Percentiles rank a stretch among this genome's conserved stretches.
These are phyloP conservation scores for Nicotiana sylvestris DNA, from an alignment of 257 asterid genomes.

Conservation along the genomic window DNA sequence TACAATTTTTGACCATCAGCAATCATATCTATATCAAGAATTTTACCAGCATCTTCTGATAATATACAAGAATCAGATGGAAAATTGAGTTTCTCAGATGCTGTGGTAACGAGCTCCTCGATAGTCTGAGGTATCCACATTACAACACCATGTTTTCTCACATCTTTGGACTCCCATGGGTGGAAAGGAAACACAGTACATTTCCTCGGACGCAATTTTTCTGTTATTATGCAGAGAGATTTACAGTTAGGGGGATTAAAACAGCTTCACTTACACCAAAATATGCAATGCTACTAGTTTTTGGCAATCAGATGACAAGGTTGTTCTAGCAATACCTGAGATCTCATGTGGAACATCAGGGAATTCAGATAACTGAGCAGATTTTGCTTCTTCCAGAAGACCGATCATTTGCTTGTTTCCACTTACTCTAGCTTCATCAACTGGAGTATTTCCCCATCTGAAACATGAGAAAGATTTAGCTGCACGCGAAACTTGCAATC, in stretches of 20 bases:
- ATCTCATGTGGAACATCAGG: slow-evolving; percentile 35
- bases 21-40: slow-evolving; percentile 60
- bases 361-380: slow-evolving; percentile 38
- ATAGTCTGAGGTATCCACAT: slow-evolving; percentile 70
- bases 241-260: neutral
- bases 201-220: slow-evolving; percentile 42
- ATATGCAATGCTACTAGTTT: neutral
- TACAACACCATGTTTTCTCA: slow-evolving; percentile 56
- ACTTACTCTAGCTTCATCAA: slow-evolving; percentile 67
- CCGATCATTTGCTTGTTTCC: slow-evolving; percentile 69
- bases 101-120: slow-evolving; percentile 56
- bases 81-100: slow-evolving; percentile 40
- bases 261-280: neutral
- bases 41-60: slow-evolving; percentile 86
- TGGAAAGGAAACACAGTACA: slow-evolving; percentile 77
- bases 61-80: slow-evolving; percentile 39
- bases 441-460: slow-evolving; percentile 86
- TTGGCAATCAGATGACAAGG: neutral
- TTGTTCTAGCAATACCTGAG: slow-evolving; percentile 36
- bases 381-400: slow-evolving; percentile 67
- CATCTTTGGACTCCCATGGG: slow-evolving; percentile 61
- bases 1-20: slow-evolving; percentile 61
- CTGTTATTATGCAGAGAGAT: slow-evolving; percentile 26
- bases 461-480: slow-evolving; percentile 10
- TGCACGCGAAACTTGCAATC: too few relatives aligned